Percentiles rank a stretch among this genome's conserved stretches.
These are phyloP conservation scores for Mycogone perniciosa DNA, from an alignment of 2,329 filamentous ascomycete genomes.

Conservation along the genomic window DNA sequence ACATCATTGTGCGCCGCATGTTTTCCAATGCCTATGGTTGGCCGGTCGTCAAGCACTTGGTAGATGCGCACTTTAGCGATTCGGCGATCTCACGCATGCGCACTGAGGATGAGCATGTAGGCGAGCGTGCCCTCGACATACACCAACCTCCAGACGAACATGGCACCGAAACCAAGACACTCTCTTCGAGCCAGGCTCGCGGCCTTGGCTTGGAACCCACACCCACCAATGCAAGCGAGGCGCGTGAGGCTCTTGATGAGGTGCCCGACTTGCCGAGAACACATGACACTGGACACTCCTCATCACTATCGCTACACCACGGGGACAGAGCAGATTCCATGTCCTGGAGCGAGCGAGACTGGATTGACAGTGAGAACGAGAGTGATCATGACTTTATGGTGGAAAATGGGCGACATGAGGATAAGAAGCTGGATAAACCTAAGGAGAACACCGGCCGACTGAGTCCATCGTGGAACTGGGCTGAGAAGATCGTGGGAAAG, in stretches of 20 bases:
- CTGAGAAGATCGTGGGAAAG: conserved; percentile 48
- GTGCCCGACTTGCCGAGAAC: conserved; percentile 39
- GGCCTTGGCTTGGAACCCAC: conserved; percentile 6
- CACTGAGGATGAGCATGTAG: conserved; percentile 60
- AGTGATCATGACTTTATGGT: conserved; percentile 27
- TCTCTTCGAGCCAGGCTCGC: conserved; percentile 13
- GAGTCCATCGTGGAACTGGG: conserved; percentile 43
- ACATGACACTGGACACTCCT: conserved; percentile 18
- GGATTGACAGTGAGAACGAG: conserved; percentile 47
- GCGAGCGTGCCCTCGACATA: conserved; percentile 61
- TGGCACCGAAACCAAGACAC: conserved; percentile 56
- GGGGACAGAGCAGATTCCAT: conserved; percentile 43
- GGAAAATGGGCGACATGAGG: conserved; percentile 13
- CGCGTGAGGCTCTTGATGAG: conserved; percentile 35
- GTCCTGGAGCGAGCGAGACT: conserved; percentile 62
- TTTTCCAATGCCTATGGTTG: conserved; percentile 97
- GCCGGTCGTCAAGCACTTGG: conserved; percentile 92
- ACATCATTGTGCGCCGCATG: conserved; percentile 92
- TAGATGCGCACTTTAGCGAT: conserved; percentile 89
- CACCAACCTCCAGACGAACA: conserved; percentile 50
- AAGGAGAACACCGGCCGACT: conserved; percentile 15
- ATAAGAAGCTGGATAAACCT: conserved; percentile 6
- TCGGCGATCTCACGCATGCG: conserved; percentile 52
- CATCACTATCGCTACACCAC: conserved; percentile 15
- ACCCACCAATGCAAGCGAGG: conserved; percentile 23